Base-by-base conservation (phyloP, 495 filamentous ascomycete genomes). In the Podospora appendiculata region DNA sequence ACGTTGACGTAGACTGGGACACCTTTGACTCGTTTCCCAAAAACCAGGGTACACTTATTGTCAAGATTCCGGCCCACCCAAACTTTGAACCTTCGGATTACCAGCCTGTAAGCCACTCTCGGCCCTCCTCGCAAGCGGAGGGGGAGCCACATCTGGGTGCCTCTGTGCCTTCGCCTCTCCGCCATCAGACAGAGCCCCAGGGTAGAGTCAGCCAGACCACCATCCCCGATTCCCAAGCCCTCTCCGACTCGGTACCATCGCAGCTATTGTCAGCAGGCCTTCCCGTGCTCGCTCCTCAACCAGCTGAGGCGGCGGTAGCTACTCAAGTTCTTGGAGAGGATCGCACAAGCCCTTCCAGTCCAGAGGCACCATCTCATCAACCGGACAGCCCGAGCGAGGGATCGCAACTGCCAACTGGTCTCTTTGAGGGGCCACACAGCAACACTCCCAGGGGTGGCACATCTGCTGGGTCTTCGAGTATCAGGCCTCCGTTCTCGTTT, bases 201-300 rank as follows among this genome's bases (percentile, higher is more conserved):
- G 39, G 13, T 11, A 17, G 6, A 1, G 51, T 39, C 45, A 60
- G 59, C 47, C 58, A 55, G 50, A 51, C 49, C 6, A 62, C 60
- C 1, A 67, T 69, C 7, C 62, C 62, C 0, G 66, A 69, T 34
- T 69, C 66, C 0, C 66, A 69, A 45, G 64, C 50, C 11, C 33
- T 38, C 5, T 45, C 52, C 8, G 45, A 62, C 13, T 50, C 53
- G 3, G 25, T 55, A 11, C 51, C 41, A 10, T 64, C 58, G 10
- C 42, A 51, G 16, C 52, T 48, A 6, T 14, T 50, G 2, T 40
- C 47, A 6, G 34, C 33, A 38, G 48, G n/a, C 6, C 19, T 10
- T 4, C 18, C 17, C 13, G 19, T 38, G 35, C 40, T 9, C 19
- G 8, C 38, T 42, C 25, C 36, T 6, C 36, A 36, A 34, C 12